phyloP scores from a whole-genome alignment of 2,329 filamentous ascomycete species.

The Ophiostoma piceae region DNA sequence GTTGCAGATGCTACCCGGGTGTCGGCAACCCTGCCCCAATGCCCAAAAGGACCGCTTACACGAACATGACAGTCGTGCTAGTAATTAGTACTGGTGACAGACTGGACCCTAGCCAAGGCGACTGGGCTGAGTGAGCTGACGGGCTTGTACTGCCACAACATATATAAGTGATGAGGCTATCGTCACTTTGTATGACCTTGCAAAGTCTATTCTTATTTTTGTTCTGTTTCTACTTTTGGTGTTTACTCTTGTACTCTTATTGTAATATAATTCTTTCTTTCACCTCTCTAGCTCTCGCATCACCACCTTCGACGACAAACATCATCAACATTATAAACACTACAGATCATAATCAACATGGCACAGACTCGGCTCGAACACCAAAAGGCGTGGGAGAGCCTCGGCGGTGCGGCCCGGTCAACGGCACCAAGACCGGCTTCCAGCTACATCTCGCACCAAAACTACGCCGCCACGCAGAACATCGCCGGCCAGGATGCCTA shows the following conservation, averaged over 20 bases:
- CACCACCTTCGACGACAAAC: not conserved
- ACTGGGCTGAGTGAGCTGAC: not conserved
- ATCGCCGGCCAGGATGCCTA: not conserved
- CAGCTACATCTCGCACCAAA: not conserved
- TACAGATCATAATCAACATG: not conserved
- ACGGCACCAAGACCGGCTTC: not conserved
- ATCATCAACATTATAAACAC: not conserved
- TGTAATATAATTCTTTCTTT: not conserved
- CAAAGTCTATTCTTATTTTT: not conserved
- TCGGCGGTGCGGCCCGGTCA: not conserved
- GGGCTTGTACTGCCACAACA: not conserved
- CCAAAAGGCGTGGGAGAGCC: slow-evolving; percentile 7
- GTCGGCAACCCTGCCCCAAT: not conserved
- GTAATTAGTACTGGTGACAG: not conserved
- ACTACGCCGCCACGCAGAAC: not conserved
- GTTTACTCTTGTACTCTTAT: not conserved
- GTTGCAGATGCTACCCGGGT: not conserved
- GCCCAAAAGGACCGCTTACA: not conserved
- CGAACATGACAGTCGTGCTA: not conserved
- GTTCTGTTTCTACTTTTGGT: not conserved
- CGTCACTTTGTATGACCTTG: not conserved
- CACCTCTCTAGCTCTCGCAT: not conserved
- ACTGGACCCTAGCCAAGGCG: not conserved
- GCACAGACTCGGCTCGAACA: not conserved
- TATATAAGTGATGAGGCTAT: not conserved